Percentiles rank a stretch among this genome's conserved stretches.
Evolutionary conservation across 2,329 filamentous ascomycete genomes (phyloP).

Genomic region (Cucurbitaria berberidis): DNA sequence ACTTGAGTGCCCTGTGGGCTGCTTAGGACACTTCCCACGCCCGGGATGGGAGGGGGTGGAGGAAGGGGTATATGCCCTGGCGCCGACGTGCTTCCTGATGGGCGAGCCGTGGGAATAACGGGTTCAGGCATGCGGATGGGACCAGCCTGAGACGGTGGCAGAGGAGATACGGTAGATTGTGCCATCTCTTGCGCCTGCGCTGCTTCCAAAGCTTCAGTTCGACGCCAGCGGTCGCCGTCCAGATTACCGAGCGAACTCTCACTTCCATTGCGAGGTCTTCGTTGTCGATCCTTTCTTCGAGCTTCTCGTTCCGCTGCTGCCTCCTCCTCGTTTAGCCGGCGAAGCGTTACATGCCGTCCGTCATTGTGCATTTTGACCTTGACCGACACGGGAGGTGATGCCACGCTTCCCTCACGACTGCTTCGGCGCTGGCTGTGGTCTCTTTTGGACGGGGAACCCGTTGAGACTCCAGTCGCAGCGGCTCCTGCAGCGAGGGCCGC

Average conservation of each 20-base stretch:
- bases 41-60: constrained; percentile 46
- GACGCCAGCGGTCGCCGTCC: constrained; percentile 49
- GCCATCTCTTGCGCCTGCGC: constrained; percentile 41
- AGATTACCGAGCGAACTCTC: constrained; percentile 48
- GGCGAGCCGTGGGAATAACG: constrained; percentile 38
- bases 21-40: constrained; percentile 41
- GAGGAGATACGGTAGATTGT: constrained; percentile 31
- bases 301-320: constrained; percentile 65
- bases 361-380: constrained; percentile 71
- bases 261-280: constrained; percentile 47
- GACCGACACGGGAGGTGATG: constrained; percentile 66
- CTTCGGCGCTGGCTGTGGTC: constrained; percentile 36
- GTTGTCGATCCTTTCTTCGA: constrained; percentile 55
- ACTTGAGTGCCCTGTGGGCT: constrained; percentile 44
- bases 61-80: constrained; percentile 28
- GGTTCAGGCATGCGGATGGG: constrained; percentile 40
- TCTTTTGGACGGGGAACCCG: constrained; percentile 37
- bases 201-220: constrained; percentile 47
- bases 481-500: constrained; percentile 35
- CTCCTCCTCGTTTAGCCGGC: constrained; percentile 67
- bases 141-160: constrained; percentile 35
- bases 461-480: constrained; percentile 31
- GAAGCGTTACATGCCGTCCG: constrained; percentile 67
- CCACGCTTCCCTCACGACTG: constrained; percentile 52
- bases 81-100: constrained; percentile 25